Conservation (phyloP, 2,329 filamentous ascomycete genomes). For the Aspergillus chevalieri region DNA sequence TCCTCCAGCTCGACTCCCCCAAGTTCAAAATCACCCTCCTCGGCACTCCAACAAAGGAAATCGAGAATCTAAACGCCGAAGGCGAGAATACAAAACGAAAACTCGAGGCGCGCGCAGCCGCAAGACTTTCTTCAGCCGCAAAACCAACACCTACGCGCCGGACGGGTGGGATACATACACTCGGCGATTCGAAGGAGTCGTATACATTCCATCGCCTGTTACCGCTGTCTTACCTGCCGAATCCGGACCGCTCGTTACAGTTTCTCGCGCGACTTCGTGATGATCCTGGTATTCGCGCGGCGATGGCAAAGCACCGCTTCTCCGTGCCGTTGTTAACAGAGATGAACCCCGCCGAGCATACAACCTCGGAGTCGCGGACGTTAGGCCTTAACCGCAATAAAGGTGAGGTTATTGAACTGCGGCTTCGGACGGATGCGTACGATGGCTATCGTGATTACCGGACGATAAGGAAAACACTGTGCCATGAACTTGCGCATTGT, state of each 20-base stretch:
- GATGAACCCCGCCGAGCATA: conserved; percentile 86
- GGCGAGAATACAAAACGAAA: conserved; percentile 21
- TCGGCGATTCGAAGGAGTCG: conserved; percentile 48
- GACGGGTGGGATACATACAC: conserved; percentile 22
- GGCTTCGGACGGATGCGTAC: conserved; percentile 86
- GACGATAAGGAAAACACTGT: conserved; percentile 83
- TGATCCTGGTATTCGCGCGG: conserved; percentile 76
- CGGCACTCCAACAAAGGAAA: conserved; percentile 37
- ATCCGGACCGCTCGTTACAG: conserved; percentile 61
- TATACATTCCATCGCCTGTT: conserved; percentile 79
- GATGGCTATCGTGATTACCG: conserved; percentile 92
- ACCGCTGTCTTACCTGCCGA: conserved; percentile 70
- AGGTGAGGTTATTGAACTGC: conserved; percentile 84
- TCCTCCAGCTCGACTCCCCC: conserved; percentile 29
- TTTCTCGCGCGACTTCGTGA: conserved; percentile 71
- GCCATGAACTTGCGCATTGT: conserved; percentile 92
- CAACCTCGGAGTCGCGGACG: conserved; percentile 72
- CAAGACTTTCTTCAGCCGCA: conserved; percentile 10
- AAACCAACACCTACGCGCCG: conserved; percentile 6
- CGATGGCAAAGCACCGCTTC: conserved; percentile 81
- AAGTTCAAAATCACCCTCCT: conserved; percentile 44
- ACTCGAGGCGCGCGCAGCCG: conserved; percentile 24
- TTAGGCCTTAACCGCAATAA: conserved; percentile 81
- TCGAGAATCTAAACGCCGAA: conserved; percentile 37
- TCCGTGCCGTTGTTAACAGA: conserved; percentile 81